Evolutionary conservation across 73 alveolate species (phyloP), one percentile per base, ranked within the genome.

Genomic region (Tetrahymena borealis): DNA sequence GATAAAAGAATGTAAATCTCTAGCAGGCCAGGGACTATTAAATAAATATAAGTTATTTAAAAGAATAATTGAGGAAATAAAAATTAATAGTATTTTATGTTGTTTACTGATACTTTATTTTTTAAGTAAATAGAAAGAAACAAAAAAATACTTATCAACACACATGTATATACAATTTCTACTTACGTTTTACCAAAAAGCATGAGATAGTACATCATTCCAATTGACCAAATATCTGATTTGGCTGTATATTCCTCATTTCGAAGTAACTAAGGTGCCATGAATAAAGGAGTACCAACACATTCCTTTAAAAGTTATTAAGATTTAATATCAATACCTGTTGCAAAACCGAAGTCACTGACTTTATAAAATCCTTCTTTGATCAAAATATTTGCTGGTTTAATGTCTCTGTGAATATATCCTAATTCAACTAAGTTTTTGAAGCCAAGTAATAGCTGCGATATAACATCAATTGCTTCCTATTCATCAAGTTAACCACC

Each of bases 381-480:
- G 0, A 91, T 91, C 43, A 94, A 78, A 12, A 94, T 93, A 94
- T 94, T 94, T 38, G 96, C 96, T 20, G 96, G 96, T 92, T 94
- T 94, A 18, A 94, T 94, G 92, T 94, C 96, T 94, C 96, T 94
- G 78, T 94, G 96, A 3, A 92, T 78, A 60, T 60, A 60, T 9
- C 85, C 85, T n/a, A 24, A 60, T n/a, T 60, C 85, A 18, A 60
- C 85, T 35, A 60, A 24, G 4, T 60, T 60, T 60, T 60, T 60
- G 31, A 60, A 60, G 1, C 85, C 85, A 60, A 60, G 85, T 24
- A 60, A 35, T 60, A 60, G 38, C 37, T 60, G 85, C 18, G 37
- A 60, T 28, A 60, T 24, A 24, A 60, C 28, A 60, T 60, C 28
- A 1, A 60, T 60, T 60, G 85, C 85, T 20, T 60, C 85, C 10